A percentile compares a stretch with the other conserved stretches of the same genome.
phyloP scores from a whole-genome alignment of 371 early-diverging fungal genomes.

The Zancudomyces culisetae region DNA sequence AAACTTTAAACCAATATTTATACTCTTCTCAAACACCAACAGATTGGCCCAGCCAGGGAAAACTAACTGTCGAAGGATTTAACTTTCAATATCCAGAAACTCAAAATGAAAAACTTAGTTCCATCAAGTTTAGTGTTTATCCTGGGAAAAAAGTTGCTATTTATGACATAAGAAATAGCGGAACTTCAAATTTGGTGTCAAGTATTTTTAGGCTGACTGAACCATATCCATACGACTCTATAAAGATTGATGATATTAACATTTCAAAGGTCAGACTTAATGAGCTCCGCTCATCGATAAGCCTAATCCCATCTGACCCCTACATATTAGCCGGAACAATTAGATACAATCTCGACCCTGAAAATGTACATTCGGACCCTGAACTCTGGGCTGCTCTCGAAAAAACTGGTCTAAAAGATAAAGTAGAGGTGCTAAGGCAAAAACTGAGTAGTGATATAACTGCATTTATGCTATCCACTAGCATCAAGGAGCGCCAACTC shows the following conservation, averaged over 20 bases:
- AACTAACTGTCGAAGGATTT: background rate
- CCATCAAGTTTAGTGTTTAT: conserved; percentile 22
- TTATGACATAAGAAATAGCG: conserved; percentile 34
- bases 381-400: conserved; percentile 29
- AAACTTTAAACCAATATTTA: conserved; percentile 4
- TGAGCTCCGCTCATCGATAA: conserved; percentile 32
- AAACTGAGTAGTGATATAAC: conserved; percentile 21
- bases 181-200: conserved; percentile 35
- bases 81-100: background rate
- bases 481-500: conserved; percentile 38
- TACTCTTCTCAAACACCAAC: background rate
- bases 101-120: conserved; percentile 13
- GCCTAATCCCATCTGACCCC: conserved; percentile 46
- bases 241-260: conserved; percentile 35
- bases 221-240: conserved; percentile 31
- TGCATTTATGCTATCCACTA: conserved; percentile 31
- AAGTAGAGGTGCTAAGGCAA: conserved; percentile 6
- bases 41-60: background rate
- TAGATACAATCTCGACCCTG: conserved; percentile 35
- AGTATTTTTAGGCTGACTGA: conserved; percentile 34
- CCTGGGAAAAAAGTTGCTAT: conserved; percentile 28
- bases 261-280: conserved; percentile 28
- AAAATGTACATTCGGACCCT: conserved; percentile 24
- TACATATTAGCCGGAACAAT: conserved; percentile 35
- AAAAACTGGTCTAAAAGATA: conserved; percentile 20